Percentiles rank a stretch among this genome's conserved stretches.
Conservation (phyloP, 2,329 filamentous ascomycete genomes). For the Apiospora sp. region DNA sequence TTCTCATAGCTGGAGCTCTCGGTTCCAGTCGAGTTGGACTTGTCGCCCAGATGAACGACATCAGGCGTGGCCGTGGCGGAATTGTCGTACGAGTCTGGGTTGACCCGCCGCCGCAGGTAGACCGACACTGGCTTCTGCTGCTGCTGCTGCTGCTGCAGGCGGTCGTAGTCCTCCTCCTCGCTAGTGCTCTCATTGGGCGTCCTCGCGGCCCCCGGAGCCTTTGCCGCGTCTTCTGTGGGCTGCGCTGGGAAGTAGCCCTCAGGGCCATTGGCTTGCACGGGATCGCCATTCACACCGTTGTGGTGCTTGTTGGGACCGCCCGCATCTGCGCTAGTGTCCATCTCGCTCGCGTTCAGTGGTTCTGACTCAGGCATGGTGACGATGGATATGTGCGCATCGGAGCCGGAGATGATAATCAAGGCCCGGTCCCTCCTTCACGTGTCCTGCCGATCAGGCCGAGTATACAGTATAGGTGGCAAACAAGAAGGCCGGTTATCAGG, state of each 20-base stretch:
- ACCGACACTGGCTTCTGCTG: conserved; percentile 28
- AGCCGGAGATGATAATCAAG: not conserved
- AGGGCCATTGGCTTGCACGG: not conserved
- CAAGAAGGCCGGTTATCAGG: not conserved
- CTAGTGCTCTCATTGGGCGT: conserved; percentile 47
- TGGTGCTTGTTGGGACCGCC: not conserved
- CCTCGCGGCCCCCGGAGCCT: not conserved
- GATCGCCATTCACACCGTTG: not conserved
- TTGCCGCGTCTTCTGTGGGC: conserved; percentile 8
- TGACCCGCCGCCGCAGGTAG: conserved; percentile 32
- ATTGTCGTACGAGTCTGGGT: conserved; percentile 34
- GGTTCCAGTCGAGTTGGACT: not conserved
- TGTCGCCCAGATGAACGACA: conserved; percentile 30
- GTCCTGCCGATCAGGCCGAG: not conserved
- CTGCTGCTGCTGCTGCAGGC: conserved; percentile 34
- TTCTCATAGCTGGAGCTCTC: conserved; percentile 19
- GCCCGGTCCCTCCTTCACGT: not conserved
- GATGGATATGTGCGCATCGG: not conserved
- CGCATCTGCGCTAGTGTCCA: conserved; percentile 13
- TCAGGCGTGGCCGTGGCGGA: conserved; percentile 37
- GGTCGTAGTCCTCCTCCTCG: conserved; percentile 55
- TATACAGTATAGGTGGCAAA: not conserved
- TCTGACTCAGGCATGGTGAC: not conserved
- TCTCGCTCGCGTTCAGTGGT: not conserved
- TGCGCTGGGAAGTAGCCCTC: not conserved